Percentiles rank a stretch among this genome's conserved stretches.
Evolutionary conservation across 106 monocot genomes (phyloP).

Genomic region (Iris macrosiphon): DNA sequence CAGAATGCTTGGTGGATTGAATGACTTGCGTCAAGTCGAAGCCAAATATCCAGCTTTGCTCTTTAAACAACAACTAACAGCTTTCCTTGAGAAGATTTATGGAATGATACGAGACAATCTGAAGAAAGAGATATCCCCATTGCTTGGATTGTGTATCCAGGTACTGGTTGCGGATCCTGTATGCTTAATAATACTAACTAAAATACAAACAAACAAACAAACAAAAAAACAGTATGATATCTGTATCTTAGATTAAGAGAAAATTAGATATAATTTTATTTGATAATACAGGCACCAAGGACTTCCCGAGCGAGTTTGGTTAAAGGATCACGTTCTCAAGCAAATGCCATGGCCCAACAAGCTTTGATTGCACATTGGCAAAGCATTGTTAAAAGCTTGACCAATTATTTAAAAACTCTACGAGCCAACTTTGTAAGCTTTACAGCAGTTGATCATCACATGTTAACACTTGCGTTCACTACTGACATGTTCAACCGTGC

Average conservation of each 20-base stretch:
- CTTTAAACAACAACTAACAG: constrained; percentile 83
- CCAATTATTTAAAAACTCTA: constrained; percentile 59
- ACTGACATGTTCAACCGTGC: constrained; percentile 9
- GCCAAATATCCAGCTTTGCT: constrained; percentile 84
- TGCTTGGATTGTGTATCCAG: constrained; percentile 82
- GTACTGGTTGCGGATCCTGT: constrained; percentile 20
- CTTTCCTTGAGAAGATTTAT: constrained; percentile 81
- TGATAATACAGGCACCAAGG: constrained; percentile 61
- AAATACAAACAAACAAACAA: too few species aligned
- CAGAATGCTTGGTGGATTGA: constrained; percentile 40
- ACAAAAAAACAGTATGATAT: too few species aligned
- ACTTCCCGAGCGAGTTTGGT: constrained; percentile 57
- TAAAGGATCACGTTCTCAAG: constrained; percentile 58
- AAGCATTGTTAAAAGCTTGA: constrained; percentile 69
- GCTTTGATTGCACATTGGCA: constrained; percentile 80
- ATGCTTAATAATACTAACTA: not conserved
- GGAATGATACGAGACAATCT: constrained; percentile 84
- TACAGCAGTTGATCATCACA: not conserved
- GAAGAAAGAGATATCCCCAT: constrained; percentile 85
- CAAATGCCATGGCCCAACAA: constrained; percentile 58
- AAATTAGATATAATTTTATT: not conserved
- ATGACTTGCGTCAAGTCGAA: constrained; percentile 68
- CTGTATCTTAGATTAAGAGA: too few species aligned
- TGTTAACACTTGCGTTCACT: not conserved
- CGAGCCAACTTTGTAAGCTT: constrained; percentile 71